These are phyloP conservation scores for Biscogniauxia sp. DNA, from an alignment of 2,329 filamentous ascomycete species.

Conservation along the genomic window DNA sequence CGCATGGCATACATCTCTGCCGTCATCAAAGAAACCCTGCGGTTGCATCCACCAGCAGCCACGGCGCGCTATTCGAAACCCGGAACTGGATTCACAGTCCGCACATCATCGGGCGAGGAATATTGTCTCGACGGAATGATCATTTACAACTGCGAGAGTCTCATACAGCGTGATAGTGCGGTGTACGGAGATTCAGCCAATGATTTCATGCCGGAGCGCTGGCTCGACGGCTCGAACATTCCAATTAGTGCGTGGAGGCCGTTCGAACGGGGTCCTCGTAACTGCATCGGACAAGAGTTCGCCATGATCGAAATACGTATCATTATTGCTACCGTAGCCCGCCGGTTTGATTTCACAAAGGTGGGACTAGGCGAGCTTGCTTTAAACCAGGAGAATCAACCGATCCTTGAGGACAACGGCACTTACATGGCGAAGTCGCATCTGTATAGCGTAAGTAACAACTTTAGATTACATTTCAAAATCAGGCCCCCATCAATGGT, in stretches of 20 bases:
- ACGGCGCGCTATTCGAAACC: slow-evolving; percentile 28
- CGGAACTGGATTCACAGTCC: slow-evolving; percentile 30
- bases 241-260: slow-evolving; percentile 47
- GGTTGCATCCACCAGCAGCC: slow-evolving; percentile 35
- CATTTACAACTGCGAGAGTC: slow-evolving; percentile 33
- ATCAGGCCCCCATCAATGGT: too few species aligned
- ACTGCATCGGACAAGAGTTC: slow-evolving; percentile 55
- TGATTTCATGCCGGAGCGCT: slow-evolving; percentile 41
- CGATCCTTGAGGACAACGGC: too few species aligned
- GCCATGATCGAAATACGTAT: slow-evolving; percentile 38
- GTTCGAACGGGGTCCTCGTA: slow-evolving; percentile 51
- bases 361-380: slow-evolving; percentile 30
- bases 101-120: slow-evolving; percentile 27
- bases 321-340: slow-evolving; percentile 26
- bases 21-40: slow-evolving; percentile 38
- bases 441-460: slow-evolving; percentile 4
- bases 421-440: too few species aligned
- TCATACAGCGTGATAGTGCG: slow-evolving; percentile 35
- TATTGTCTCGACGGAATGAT: slow-evolving; percentile 35
- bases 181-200: slow-evolving; percentile 36
- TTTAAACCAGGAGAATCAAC: too few species aligned
- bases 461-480: too few species aligned
- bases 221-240: slow-evolving; percentile 29
- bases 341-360: slow-evolving; percentile 31
- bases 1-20: slow-evolving; percentile 36